Evolutionary conservation across 2,329 filamentous ascomycete species (phyloP).

Genomic region (Blumeria hordei): DNA sequence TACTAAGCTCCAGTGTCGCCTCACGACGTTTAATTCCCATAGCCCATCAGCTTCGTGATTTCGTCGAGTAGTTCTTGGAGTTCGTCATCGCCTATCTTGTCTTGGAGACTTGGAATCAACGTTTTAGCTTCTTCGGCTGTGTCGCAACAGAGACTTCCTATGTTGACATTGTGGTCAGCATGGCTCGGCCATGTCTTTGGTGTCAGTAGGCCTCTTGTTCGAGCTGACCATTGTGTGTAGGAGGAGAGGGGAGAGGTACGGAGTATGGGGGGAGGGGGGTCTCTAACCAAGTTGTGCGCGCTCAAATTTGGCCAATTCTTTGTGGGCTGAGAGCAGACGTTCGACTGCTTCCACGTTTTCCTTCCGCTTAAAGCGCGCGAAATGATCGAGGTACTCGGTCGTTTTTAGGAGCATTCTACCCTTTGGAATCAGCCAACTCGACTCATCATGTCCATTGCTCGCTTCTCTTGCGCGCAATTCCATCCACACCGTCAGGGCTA

Average conservation of each 20-base stretch:
- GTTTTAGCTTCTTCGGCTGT: constrained; percentile 90
- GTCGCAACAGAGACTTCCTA: constrained; percentile 80
- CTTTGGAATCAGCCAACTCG: background rate
- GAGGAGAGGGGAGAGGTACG: background rate
- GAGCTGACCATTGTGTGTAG: background rate
- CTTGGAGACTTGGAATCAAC: constrained; percentile 65
- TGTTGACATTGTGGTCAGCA: constrained; percentile 2
- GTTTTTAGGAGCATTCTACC: constrained; percentile 64
- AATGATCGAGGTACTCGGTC: constrained; percentile 77
- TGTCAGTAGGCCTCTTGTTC: background rate
- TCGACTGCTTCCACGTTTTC: constrained; percentile 91
- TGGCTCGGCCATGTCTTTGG: background rate
- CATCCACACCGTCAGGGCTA: no score
- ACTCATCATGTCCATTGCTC: background rate
- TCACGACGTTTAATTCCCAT: constrained; percentile 5
- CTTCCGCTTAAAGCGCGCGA: constrained; percentile 86
- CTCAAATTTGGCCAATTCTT: constrained; percentile 75
- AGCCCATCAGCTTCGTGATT: constrained; percentile 47
- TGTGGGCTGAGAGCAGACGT: constrained; percentile 55
- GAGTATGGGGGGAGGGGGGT: constrained; percentile 16
- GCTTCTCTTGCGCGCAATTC: background rate
- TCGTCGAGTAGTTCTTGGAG: constrained; percentile 74
- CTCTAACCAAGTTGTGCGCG: constrained; percentile 58
- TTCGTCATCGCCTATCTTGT: constrained; percentile 80
- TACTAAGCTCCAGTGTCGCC: no score